Base-by-base conservation (phyloP, 73 alveolate species). In the Tetrahymena borealis region DNA sequence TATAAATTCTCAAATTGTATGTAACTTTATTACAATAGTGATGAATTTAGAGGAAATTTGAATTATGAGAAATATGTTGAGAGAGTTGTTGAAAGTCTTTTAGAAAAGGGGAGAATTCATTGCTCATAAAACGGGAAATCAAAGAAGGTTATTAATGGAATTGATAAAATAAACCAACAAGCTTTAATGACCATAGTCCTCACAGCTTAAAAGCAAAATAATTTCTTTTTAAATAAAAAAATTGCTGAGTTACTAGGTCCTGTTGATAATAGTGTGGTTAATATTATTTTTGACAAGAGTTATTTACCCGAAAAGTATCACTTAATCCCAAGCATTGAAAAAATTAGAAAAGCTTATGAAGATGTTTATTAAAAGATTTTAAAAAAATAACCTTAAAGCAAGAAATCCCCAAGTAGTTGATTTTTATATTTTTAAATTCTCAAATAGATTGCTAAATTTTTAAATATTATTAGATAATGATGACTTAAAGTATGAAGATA, bases 1-100 rank as follows among this genome's bases (percentile, higher is more conserved):
- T 39, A 79, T 13, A 93, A 93, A 93, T 93, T 93, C 41, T 79
- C 93, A 1, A 24, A 85, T 5, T 93, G 95, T 85, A 92, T 93
- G 32, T 40, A 90, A 4, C 90, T 93, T 1, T 93, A 93, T 78
- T 93, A 79, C n/a, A 93, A 93, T 79, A 85, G 91, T 15, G 85
- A 60, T 20, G 85, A 60, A 60, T 60, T 60, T 6, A 60, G 28
- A 60, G 85, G 85, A 18, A 60, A 60, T n/a, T 35, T 60, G 28
- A 60, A 60, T 60, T 60, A 60, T 60, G 85, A 60, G 28, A 60
- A 60, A 20, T 60, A 24, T 60, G 85, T 60, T 15, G 85, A 60
- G 28, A 60, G 85, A 60, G 85, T 60, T 20, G 85, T 60, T 60
- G 85, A 60, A n/a, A 60, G 85, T 60, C 85, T 60, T 60, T 60